Conservation (phyloP, 2,329 filamentous ascomycete genomes). For the Fusarium bactridioides region DNA sequence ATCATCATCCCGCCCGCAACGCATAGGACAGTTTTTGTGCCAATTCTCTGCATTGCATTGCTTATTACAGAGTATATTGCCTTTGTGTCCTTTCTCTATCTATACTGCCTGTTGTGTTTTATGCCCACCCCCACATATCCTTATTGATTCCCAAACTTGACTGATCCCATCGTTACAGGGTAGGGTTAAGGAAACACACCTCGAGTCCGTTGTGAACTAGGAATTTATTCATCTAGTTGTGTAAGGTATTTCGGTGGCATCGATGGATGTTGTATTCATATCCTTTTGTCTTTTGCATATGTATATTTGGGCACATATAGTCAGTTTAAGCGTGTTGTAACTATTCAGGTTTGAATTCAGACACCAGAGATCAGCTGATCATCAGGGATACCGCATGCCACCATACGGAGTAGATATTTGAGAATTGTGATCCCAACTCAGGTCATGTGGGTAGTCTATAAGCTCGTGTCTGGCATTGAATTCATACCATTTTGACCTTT, state of each 20-base stretch:
- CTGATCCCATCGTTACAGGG: constrained; percentile 1
- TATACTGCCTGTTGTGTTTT: not conserved
- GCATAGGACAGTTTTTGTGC: not conserved
- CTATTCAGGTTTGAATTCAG: not conserved
- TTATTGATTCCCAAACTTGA: constrained; percentile 1
- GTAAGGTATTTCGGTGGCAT: not conserved
- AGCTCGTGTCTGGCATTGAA: not conserved
- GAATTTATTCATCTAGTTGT: not conserved
- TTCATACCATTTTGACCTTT: not conserved
- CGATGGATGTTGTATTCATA: not conserved
- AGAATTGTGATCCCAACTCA: not conserved
- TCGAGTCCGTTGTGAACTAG: not conserved
- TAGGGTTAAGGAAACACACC: not conserved
- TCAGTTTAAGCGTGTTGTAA: not conserved
- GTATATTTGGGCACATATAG: too few species aligned
- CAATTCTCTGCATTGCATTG: not conserved
- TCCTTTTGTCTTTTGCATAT: not conserved
- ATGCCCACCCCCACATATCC: not conserved
- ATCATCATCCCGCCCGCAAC: constrained; percentile 16
- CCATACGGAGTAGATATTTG: not conserved
- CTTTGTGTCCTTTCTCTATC: not conserved
- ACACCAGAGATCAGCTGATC: not conserved
- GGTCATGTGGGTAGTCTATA: too few species aligned
- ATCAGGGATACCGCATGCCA: not conserved
- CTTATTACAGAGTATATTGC: not conserved